Evolutionary conservation across 202 grass and related monocot species (phyloP).

Genomic region (Musa balbisiana): DNA sequence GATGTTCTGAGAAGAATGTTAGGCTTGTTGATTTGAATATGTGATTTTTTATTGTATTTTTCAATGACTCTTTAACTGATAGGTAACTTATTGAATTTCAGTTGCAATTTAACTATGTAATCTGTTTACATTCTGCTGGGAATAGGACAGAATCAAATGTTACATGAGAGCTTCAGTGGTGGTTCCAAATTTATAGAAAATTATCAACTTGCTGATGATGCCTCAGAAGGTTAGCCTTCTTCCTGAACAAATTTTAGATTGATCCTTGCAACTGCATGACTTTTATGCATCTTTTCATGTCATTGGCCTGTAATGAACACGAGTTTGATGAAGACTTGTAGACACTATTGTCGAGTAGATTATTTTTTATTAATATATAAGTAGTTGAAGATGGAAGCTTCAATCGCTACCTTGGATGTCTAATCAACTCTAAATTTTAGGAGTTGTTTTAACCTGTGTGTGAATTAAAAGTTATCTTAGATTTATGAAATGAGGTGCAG

Average conservation of each 20-base stretch:
- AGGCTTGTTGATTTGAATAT: no score
- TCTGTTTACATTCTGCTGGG: neutral
- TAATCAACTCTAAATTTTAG: neutral
- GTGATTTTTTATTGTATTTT: no score
- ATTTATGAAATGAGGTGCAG: neutral
- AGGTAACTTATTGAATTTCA: neutral
- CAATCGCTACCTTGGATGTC: neutral
- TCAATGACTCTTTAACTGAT: no score
- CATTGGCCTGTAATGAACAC: neutral
- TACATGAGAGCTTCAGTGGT: constrained; percentile 23
- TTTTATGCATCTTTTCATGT: neutral
- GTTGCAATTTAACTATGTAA: neutral
- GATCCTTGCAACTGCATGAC: neutral
- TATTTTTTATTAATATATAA: neutral
- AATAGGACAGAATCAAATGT: constrained; percentile 55
- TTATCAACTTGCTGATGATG: constrained; percentile 34
- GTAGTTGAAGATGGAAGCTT: neutral
- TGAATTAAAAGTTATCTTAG: neutral
- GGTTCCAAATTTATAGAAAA: constrained; percentile 17
- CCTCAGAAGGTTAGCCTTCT: constrained; percentile 36
- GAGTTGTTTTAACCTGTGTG: neutral
- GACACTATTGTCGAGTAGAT: neutral
- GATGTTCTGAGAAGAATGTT: no score
- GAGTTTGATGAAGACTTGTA: neutral
- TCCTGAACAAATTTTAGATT: neutral